These are phyloP conservation scores for Eucalyptus urophylla DNA, from an alignment of 345 rosid genomes.

Conservation along the genomic window DNA sequence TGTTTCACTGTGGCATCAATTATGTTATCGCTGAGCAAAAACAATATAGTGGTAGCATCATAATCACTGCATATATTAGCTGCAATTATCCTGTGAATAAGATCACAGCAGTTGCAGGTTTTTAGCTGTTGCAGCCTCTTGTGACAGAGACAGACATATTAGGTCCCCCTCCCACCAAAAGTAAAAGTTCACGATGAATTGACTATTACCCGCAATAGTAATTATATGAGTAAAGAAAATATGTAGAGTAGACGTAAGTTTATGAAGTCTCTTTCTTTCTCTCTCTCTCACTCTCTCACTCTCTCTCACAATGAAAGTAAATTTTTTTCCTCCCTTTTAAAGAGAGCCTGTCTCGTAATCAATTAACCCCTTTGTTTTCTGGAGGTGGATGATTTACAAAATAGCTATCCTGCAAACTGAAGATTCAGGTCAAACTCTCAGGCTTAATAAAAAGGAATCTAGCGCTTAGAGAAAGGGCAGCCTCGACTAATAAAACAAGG, in stretches of 20 bases:
- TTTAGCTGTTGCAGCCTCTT: neutral
- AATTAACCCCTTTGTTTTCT: neutral
- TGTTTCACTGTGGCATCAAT: neutral
- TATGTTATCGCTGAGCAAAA: neutral
- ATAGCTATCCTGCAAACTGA: neutral
- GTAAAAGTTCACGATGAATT: neutral
- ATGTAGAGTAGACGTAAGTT: neutral
- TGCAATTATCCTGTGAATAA: neutral
- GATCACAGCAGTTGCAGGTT: neutral
- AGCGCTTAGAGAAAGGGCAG: neutral
- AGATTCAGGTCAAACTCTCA: neutral
- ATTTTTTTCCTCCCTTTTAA: neutral
- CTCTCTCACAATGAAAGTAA: neutral
- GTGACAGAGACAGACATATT: neutral
- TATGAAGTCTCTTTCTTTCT: neutral
- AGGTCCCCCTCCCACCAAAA: neutral
- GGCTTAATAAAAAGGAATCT: neutral
- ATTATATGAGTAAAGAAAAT: neutral
- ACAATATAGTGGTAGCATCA: neutral
- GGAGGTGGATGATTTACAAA: neutral
- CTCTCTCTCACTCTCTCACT: neutral
- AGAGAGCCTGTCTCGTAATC: neutral
- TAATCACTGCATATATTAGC: neutral
- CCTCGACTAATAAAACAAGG: neutral
- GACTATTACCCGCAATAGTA: neutral